Conservation (phyloP, 441 rosid species). For the Populus hybrid region DNA sequence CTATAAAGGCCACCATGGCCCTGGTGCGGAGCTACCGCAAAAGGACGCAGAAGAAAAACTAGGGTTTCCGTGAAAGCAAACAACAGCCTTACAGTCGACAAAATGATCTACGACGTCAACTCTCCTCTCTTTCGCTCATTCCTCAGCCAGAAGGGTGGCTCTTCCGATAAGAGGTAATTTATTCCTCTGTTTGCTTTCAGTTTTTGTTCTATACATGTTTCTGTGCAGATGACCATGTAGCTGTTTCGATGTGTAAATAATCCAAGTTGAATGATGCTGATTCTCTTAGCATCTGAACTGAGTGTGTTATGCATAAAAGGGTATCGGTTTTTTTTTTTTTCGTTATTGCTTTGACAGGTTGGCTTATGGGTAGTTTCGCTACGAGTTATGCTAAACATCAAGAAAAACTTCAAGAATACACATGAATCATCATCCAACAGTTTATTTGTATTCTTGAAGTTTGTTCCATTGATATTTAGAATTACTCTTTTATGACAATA, state of each 20-base stretch:
- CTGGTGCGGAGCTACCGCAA: not conserved
- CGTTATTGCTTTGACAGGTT: not conserved
- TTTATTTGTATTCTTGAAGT: not conserved
- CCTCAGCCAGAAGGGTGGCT: slow-evolving; percentile 91
- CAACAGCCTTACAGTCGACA: not conserved
- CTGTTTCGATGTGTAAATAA: not conserved
- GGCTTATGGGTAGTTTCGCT: not conserved
- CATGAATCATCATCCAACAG: not conserved
- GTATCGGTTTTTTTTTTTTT: not conserved
- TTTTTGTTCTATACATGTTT: not conserved
- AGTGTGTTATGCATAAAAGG: not conserved
- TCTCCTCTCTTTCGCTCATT: slow-evolving; percentile 86
- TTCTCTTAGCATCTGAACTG: not conserved
- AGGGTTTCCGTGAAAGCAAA: slow-evolving; percentile 20
- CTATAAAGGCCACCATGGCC: not conserved
- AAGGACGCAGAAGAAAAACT: slow-evolving; percentile 9
- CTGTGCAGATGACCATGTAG: not conserved
- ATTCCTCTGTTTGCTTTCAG: not conserved
- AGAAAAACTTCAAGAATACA: not conserved
- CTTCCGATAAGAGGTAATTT: slow-evolving; percentile 76
- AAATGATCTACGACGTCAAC: slow-evolving; percentile 95
- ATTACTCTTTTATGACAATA: not conserved
- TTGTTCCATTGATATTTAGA: not conserved
- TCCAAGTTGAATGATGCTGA: not conserved
- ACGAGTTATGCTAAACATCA: not conserved